Conservation (phyloP, 192 early-diverging fungal species). For the Podila clonocystis region DNA sequence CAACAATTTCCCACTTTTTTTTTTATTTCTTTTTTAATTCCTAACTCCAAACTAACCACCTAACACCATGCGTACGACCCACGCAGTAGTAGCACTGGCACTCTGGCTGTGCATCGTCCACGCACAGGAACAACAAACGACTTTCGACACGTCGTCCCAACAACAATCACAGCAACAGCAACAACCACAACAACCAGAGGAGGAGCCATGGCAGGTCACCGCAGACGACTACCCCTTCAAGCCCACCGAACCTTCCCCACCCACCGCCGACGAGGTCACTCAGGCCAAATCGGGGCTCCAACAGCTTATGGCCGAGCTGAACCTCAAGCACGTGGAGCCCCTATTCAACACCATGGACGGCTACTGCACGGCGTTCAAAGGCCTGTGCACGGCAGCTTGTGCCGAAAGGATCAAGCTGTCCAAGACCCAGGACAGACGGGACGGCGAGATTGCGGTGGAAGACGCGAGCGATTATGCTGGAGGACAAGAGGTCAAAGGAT, state of each 20-base stretch:
- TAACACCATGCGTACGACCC: background rate
- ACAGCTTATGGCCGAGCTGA: constrained; percentile 5
- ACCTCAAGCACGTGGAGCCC: constrained; percentile 20
- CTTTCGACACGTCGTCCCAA: background rate
- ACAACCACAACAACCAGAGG: background rate
- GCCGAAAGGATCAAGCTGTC: constrained; percentile 5
- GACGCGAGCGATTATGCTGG: background rate
- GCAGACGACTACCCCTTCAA: background rate
- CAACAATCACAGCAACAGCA: background rate
- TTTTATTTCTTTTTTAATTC: background rate
- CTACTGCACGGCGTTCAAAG: constrained; percentile 18
- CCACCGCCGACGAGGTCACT: background rate
- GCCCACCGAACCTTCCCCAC: background rate
- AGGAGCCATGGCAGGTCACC: background rate
- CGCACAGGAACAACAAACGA: constrained; percentile 9
- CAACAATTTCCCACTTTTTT: background rate
- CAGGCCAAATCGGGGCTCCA: background rate
- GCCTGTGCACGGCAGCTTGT: constrained; percentile 16
- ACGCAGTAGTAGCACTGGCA: background rate
- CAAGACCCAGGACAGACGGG: background rate
- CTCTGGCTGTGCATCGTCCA: background rate
- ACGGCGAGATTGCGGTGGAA: background rate
- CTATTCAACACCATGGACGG: constrained; percentile 22
- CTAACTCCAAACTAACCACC: background rate
- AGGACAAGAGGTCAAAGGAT: background rate